A percentile compares a stretch with the other conserved stretches of the same genome.
These are phyloP conservation scores for Didymella pomorum DNA, from an alignment of 2,329 filamentous ascomycete genomes.

Conservation along the genomic window DNA sequence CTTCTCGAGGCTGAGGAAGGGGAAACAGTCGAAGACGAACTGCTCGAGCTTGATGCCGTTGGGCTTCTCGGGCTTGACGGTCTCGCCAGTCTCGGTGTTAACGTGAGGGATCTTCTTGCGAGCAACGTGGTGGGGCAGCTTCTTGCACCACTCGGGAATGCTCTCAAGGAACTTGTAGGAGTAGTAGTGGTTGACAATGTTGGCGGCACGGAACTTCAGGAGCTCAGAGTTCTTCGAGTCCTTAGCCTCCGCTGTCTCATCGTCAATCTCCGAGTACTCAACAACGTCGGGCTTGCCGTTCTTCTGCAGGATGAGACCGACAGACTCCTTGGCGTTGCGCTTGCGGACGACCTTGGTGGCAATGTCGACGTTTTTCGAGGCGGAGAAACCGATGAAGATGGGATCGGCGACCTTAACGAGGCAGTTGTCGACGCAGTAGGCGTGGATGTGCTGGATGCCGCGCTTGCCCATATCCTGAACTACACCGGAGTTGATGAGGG, in stretches of 20 bases:
- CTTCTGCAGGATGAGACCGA: conserved; percentile 92
- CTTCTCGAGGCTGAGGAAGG: conserved; percentile 81
- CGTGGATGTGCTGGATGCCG: conserved; percentile 92
- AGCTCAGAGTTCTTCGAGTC: conserved; percentile 81
- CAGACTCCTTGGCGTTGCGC: conserved; percentile 93
- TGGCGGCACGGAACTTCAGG: conserved; percentile 95
- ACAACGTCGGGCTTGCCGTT: conserved; percentile 97
- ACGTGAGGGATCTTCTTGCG: conserved; percentile 97
- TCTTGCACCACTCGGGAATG: conserved; percentile 85
- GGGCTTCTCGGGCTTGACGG: conserved; percentile 89
- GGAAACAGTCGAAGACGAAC: conserved; percentile 99
- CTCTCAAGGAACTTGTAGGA: conserved; percentile 90
- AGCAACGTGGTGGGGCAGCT: conserved; percentile 93
- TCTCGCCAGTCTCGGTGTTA: conserved; percentile 77
- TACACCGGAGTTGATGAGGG: conserved; percentile 79
- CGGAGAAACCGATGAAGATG: conserved; percentile 91
- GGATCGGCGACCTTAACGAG: conserved; percentile 99
- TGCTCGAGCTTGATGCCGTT: conserved; percentile 99
- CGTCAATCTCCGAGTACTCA: conserved; percentile 97
- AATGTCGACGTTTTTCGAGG: conserved; percentile 88
- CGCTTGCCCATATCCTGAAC: conserved; percentile 88
- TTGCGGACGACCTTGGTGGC: conserved; percentile 99
- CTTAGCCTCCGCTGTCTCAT: conserved; percentile 84
- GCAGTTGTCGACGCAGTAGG: conserved; percentile 99
- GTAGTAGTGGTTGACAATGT: conserved; percentile 99